Conservation (phyloP, 495 filamentous ascomycete genomes). For the Niebla homalea region DNA sequence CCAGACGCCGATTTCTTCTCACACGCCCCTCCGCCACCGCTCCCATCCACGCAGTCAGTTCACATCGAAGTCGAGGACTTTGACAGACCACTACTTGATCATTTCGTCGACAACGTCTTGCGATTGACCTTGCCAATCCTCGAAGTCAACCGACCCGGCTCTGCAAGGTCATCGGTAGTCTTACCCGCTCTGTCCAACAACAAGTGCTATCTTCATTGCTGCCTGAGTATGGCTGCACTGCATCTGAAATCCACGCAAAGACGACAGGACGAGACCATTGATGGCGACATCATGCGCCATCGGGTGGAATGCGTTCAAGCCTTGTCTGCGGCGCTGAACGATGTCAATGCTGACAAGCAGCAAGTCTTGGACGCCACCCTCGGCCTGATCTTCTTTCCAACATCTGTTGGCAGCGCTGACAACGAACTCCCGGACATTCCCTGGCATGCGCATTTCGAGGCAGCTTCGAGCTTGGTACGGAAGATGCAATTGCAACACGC, state of each 20-base stretch:
- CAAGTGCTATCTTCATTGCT: slow-evolving; percentile 89
- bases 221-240: slow-evolving; percentile 87
- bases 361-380: slow-evolving; percentile 88
- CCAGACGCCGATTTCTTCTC: slow-evolving; percentile 66
- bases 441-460: slow-evolving; percentile 95
- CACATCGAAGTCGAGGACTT: slow-evolving; percentile 79
- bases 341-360: slow-evolving; percentile 60
- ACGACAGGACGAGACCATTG: slow-evolving; percentile 59
- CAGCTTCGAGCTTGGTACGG: slow-evolving; percentile 65
- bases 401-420: slow-evolving; percentile 73
- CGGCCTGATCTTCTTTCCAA: slow-evolving; percentile 96
- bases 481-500: slow-evolving; percentile 69
- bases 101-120: slow-evolving; percentile 82
- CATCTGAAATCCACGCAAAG: slow-evolving; percentile 72
- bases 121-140: slow-evolving; percentile 83
- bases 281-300: slow-evolving; percentile 88
- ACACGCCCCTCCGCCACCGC: slow-evolving; percentile 26
- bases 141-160: slow-evolving; percentile 74
- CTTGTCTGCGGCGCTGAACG: slow-evolving; percentile 69
- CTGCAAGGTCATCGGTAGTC: slow-evolving; percentile 63
- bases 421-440: slow-evolving; percentile 87
- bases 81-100: slow-evolving; percentile 75
- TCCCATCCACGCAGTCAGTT: slow-evolving; percentile 41
- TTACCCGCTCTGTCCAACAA: slow-evolving; percentile 77
- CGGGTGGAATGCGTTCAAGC: slow-evolving; percentile 77